Percentiles rank a stretch among this genome's conserved stretches.
These are phyloP conservation scores for Sporothrix mexicana DNA, from an alignment of 2,329 filamentous ascomycete genomes.

Conservation along the genomic window DNA sequence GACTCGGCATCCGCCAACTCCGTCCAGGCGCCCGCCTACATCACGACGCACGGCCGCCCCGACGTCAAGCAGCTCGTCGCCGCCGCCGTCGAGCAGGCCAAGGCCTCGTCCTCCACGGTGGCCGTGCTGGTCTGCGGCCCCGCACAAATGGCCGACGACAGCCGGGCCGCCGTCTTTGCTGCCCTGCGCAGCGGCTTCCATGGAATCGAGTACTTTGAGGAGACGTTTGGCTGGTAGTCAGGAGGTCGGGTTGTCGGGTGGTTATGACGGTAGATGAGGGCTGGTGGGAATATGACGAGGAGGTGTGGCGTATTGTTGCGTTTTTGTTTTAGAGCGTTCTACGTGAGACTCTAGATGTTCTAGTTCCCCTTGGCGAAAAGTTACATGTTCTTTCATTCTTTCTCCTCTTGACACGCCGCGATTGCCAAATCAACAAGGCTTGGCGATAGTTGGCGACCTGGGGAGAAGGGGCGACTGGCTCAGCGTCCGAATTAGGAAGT, in stretches of 20 bases:
- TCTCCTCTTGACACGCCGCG: background rate
- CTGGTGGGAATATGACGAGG: too few species aligned
- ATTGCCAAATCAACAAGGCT: background rate
- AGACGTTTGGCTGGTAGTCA: background rate
- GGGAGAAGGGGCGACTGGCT: background rate
- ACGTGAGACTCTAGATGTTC: background rate
- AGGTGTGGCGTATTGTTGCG: background rate
- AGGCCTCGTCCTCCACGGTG: background rate
- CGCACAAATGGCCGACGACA: conserved; percentile 5
- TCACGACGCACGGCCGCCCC: background rate
- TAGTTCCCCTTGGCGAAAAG: background rate
- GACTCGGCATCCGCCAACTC: background rate
- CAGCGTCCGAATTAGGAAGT: background rate
- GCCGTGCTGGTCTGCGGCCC: conserved; percentile 3
- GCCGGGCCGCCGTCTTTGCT: background rate
- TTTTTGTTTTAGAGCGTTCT: too few species aligned
- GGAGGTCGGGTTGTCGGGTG: too few species aligned
- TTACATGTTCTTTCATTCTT: too few species aligned
- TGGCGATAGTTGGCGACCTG: background rate
- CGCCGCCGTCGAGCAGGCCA: background rate
- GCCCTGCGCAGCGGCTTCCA: background rate
- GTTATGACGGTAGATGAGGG: too few species aligned
- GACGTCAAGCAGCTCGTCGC: background rate
- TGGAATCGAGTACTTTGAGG: background rate
- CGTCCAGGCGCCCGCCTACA: background rate